A percentile compares a stretch with the other conserved stretches of the same genome.
These are phyloP conservation scores for Cercospora sesami DNA, from an alignment of 2,329 filamentous ascomycete species.

Conservation along the genomic window DNA sequence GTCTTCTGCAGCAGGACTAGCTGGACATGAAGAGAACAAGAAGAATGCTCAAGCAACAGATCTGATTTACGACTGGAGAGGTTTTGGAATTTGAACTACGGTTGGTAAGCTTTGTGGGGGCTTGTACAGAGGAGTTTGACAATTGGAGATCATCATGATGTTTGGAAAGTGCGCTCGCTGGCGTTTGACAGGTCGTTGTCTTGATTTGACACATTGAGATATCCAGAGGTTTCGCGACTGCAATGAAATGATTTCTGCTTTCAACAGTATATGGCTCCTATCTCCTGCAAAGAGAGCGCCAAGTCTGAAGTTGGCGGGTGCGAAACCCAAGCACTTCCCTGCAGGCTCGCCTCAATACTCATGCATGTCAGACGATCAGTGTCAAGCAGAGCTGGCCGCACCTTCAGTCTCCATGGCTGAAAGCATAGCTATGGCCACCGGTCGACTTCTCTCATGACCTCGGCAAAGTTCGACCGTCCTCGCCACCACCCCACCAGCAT, in stretches of 20 bases:
- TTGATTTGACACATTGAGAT: constrained; percentile 11
- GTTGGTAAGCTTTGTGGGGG: not conserved
- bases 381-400: not conserved
- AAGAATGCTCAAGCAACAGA: not conserved
- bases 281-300: not conserved
- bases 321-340: not conserved
- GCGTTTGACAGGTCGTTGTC: not conserved
- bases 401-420: not conserved
- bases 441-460: not conserved
- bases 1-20: not conserved
- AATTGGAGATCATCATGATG: not conserved
- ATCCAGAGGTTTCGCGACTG: constrained; percentile 3
- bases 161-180: not conserved
- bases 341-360: not conserved
- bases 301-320: not conserved
- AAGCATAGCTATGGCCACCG: not conserved
- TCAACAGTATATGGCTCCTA: not conserved
- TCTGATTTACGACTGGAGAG: not conserved
- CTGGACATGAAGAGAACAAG: not conserved
- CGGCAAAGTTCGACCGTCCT: not conserved
- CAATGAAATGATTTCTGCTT: constrained; percentile 7
- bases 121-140: constrained; percentile 4
- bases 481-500: not conserved
- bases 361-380: not conserved
- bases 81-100: not conserved